Conservation (phyloP, 805 yeast genomes). For the Candida cerambycidarum region DNA sequence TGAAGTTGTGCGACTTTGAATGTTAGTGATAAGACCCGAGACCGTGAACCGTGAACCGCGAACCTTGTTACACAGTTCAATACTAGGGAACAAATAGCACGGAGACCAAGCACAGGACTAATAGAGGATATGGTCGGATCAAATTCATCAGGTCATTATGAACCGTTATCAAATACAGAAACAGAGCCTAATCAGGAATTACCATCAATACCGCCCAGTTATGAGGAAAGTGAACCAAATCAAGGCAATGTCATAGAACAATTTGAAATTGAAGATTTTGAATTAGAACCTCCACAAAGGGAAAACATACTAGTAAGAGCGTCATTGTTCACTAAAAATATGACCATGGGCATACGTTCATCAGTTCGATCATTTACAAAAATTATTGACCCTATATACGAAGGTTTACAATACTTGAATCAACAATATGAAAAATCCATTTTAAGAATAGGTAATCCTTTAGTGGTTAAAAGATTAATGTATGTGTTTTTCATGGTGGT, state of each 20-base stretch:
- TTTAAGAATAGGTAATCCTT: constrained; percentile 77
- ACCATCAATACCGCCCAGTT: constrained; percentile 17
- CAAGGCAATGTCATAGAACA: constrained; percentile 14
- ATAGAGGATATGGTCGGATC: no score
- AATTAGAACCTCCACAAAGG: constrained; percentile 17
- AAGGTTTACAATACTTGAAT: constrained; percentile 41
- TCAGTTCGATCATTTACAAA: constrained; percentile 42
- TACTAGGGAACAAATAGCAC: no score
- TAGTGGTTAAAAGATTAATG: constrained; percentile 73
- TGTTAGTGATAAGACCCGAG: neutral
- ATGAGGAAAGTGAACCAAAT: constrained; percentile 10
- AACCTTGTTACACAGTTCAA: no score
- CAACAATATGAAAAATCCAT: constrained; percentile 56
- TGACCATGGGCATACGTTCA: constrained; percentile 10
- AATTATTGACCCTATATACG: constrained; percentile 53
- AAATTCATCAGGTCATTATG: constrained; percentile 9
- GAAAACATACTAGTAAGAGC: constrained; percentile 36
- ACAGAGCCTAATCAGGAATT: constrained; percentile 5
- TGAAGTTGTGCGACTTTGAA: neutral
- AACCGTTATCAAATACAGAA: constrained; percentile 7
- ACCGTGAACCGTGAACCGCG: neutral
- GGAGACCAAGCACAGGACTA: no score
- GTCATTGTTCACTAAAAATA: constrained; percentile 18
- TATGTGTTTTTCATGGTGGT: constrained; percentile 67
- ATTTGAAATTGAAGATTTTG: constrained; percentile 19